Conservation (phyloP, 2,329 filamentous ascomycete genomes). For the Phaeosphaeriaceae sp. region DNA sequence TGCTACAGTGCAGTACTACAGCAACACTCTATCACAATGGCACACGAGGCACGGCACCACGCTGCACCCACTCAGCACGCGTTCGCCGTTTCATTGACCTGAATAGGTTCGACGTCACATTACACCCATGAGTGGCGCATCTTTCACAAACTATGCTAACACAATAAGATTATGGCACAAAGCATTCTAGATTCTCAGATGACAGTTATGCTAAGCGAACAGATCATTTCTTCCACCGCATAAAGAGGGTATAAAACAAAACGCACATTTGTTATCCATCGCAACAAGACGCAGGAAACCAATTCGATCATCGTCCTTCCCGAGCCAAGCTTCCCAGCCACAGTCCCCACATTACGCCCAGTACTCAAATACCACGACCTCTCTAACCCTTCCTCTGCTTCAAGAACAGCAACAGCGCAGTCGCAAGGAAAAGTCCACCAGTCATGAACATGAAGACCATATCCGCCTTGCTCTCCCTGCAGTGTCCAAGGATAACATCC, state of each 20-base stretch:
- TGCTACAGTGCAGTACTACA: neutral
- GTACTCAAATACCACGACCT: neutral
- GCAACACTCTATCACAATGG: neutral
- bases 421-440: constrained; percentile 18
- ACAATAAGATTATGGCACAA: neutral
- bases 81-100: neutral
- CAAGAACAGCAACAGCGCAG: constrained; percentile 14
- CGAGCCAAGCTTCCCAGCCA: neutral
- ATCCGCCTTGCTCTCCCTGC: constrained; percentile 30
- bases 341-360: neutral
- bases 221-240: neutral
- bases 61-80: neutral
- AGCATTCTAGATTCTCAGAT: neutral
- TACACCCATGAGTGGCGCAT: neutral
- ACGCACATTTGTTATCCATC: neutral
- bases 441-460: constrained; percentile 36
- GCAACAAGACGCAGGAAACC: neutral
- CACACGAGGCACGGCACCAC: neutral
- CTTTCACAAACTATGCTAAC: neutral
- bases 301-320: neutral
- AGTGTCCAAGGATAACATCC: constrained; percentile 16
- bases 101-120: neutral
- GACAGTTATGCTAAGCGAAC: neutral
- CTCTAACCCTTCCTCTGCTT: constrained; percentile 20
- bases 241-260: neutral